Evolutionary conservation across 2,329 filamentous ascomycete species (phyloP), one percentile per base, ranked within the genome.

Genomic region (Eurotiales sp.): DNA sequence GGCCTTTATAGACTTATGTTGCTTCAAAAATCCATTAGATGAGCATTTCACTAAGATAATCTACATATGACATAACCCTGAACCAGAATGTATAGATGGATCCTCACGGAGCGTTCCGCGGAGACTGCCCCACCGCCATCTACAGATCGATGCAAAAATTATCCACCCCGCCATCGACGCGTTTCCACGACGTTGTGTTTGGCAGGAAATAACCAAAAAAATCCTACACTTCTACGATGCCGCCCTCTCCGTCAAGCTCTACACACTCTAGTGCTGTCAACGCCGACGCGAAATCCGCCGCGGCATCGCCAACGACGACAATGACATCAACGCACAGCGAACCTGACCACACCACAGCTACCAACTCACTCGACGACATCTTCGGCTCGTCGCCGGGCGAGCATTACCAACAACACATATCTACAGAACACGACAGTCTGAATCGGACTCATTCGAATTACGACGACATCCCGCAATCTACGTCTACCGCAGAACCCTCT

Each of bases 401-500:
- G 14, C 36, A 44, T 15, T n/a, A n/a, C n/a, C 41, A 39, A 3
- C n/a, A 44, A 27, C n/a, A 36, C 36, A 11, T n/a, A 5, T 8
- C 12, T 36, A 23, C 27, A 19, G 19, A 12, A 5, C 14, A 51
- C 10, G 2, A 15, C n/a, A n/a, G n/a, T n/a, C n/a, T n/a, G 14
- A n/a, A 27, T 42, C n/a, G 4, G 15, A 25, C 29, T 32, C 22
- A 25, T 37, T 7, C 15, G 21, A 15, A 39, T 15, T 21, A 19
- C 22, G 11, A 43, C 8, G 4, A 22, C 10, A 19, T 6, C 36
- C 39, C 14, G 17, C 46, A 23, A 22, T 17, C 29, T 46, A 8
- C 10, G 12, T 4, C 17, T n/a, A 45, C 59, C n/a, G 22, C 48
- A 22, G 64, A 80, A 50, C 76, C 78, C 36, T 84, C 80, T n/a